phyloP scores from a whole-genome alignment of 495 filamentous ascomycete species.

The Copromyces sp. region DNA sequence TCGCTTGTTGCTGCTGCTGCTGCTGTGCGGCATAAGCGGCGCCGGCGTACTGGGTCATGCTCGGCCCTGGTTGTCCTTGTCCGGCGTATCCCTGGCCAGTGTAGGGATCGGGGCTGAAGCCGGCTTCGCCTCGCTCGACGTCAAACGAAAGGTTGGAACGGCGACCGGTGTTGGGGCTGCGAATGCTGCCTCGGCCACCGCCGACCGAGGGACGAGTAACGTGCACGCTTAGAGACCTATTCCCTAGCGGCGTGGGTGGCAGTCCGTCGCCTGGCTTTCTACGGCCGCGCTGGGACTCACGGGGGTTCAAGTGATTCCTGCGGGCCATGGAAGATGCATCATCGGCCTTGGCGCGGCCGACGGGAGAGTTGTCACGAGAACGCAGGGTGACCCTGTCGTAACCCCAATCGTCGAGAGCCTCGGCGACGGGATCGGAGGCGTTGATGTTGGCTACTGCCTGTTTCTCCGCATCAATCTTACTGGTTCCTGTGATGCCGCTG shows the following conservation, averaged over 20 bases:
- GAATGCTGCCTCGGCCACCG: neutral
- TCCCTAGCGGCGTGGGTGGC: conserved; percentile 9
- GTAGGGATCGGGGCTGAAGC: conserved; percentile 1
- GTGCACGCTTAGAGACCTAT: conserved; percentile 21
- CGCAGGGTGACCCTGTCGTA: conserved; percentile 26
- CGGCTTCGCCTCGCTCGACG: conserved; percentile 18
- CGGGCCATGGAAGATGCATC: conserved; percentile 8
- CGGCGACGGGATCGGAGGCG: conserved; percentile 22
- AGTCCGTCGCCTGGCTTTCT: conserved; percentile 33
- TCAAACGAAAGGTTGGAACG: conserved; percentile 15
- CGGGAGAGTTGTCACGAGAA: conserved; percentile 18
- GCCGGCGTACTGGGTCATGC: conserved; percentile 12
- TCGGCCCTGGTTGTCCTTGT: conserved; percentile 3
- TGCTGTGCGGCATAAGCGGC: conserved; percentile 11
- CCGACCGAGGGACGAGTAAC: conserved; percentile 18
- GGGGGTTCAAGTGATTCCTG: conserved; percentile 18
- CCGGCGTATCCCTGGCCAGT: neutral
- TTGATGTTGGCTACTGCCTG: conserved; percentile 31
- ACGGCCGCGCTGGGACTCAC: conserved; percentile 35
- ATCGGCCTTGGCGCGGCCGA: conserved; percentile 20
- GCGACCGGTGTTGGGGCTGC: neutral
- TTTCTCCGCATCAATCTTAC: conserved; percentile 19
- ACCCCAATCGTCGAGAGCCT: conserved; percentile 32
- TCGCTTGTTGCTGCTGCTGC: neutral
- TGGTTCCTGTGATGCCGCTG: conserved; percentile 5